Evolutionary conservation across 164 flowering plant genomes (phyloP).

Genomic region (Aristolochia contorta): DNA sequence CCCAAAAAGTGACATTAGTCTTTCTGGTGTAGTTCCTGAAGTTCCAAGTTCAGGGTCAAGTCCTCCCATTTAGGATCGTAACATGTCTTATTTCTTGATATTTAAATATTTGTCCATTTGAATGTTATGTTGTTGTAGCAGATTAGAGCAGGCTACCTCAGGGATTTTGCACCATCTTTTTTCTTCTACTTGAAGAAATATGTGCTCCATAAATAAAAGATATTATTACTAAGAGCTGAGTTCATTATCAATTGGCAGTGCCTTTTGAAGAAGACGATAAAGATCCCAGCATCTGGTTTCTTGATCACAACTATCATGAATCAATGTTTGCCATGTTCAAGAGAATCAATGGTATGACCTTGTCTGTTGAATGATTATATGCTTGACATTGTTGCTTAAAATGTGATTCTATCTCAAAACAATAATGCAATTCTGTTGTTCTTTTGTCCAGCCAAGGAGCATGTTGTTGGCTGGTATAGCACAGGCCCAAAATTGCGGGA

Average conservation of each 20-base stretch:
- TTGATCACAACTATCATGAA: slow-evolving; percentile 97
- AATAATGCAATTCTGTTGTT: background rate
- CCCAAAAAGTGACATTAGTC: background rate
- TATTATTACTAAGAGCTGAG: no score
- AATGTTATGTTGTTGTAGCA: no score
- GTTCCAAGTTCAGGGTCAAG: background rate
- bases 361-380: background rate
- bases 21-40: background rate
- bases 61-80: background rate
- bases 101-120: no score
- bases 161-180: no score
- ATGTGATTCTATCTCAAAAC: background rate
- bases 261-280: slow-evolving; percentile 98
- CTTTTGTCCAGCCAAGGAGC: slow-evolving; percentile 86
- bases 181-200: no score
- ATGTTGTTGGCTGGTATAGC: slow-evolving; percentile 99
- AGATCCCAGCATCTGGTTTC: slow-evolving; percentile 95
- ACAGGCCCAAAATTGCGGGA: slow-evolving; percentile 93
- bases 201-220: no score
- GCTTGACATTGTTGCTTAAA: no score
- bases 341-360: slow-evolving; percentile 77
- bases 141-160: no score
- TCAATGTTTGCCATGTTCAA: slow-evolving; percentile 97
- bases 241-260: slow-evolving; percentile 37
- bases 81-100: background rate